Percentiles rank a stretch among this genome's conserved stretches.
These are phyloP conservation scores for Medicago lupulina DNA, from an alignment of 306 rosid species.

Conservation along the genomic window DNA sequence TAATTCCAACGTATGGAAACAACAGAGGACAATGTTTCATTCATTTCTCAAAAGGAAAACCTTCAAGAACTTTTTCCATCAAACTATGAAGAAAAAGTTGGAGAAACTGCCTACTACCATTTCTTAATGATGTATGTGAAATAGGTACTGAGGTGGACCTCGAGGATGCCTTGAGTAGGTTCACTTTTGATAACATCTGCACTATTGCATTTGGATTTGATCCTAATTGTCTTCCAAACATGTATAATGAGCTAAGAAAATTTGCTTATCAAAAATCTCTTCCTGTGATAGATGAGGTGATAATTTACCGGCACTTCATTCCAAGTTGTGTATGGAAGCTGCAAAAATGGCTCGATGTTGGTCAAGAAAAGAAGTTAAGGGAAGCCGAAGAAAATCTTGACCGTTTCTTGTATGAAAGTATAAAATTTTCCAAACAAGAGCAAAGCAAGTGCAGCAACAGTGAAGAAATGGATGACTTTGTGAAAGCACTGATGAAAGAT, in stretches of 20 bases:
- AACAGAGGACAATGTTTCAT: background rate
- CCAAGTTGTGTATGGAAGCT: background rate
- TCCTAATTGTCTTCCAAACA: background rate
- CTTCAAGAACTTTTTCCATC: background rate
- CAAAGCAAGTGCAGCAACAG: background rate
- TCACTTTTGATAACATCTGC: background rate
- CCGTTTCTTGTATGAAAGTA: background rate
- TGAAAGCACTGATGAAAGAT: background rate
- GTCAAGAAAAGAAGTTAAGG: background rate
- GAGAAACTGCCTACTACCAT: background rate
- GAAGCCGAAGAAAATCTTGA: background rate
- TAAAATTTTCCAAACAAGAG: background rate
- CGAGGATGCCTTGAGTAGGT: background rate
- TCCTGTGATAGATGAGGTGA: background rate
- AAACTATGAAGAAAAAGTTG: background rate
- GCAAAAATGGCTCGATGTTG: background rate
- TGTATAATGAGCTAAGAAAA: background rate
- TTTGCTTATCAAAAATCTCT: background rate
- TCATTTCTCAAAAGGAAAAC: background rate
- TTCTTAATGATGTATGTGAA: background rate
- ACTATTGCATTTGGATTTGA: background rate
- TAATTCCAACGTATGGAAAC: constrained; percentile 4
- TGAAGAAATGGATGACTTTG: background rate
- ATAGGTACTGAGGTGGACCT: background rate
- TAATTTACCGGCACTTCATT: background rate